Evolutionary conservation across 2,329 filamentous ascomycete species (phyloP), one percentile per base, ranked within the genome.

Genomic region (Cercospora berteroae): DNA sequence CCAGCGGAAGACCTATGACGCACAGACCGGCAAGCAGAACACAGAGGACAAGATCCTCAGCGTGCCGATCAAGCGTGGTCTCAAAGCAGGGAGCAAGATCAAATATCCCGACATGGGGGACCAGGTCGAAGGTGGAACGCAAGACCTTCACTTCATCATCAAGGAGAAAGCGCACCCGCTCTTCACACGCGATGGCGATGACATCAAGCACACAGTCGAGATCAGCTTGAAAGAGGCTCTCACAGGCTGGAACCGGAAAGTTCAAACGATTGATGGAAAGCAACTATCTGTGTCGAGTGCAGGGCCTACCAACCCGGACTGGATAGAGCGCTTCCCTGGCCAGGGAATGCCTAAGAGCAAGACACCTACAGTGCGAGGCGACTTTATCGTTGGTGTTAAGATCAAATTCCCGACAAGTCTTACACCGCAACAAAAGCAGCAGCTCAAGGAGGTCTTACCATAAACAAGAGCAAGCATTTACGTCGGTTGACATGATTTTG

Each of bases 51-150:
- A 94, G 76, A 92, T 97, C 18, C 83, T 99, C 31, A 93, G 96
- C 77, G 94, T 98, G 62, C 93, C 93, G 57, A 97, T 99, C 82
- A 98, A 97, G 82, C 89, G 93, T 5, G 95, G 95, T 67, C 82
- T 98, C 80, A 97, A 98, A 82, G 94, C 96, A 74, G 95, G 95
- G 31, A 96, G 92, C 76, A 99, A 98, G 85, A 97, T 99, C 81
- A 97, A 97, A 81, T 99, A 97, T 78, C 92, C 91, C 77, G 93
- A 94, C 50, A 94, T 99, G n/a, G 95, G 95, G 10, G 95, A 99
- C 80, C 94, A 98, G 79, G 93, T 97, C 69, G 95, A 98, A 77
- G 95, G 95, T 50, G 94, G 94, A 13, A 92, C 93, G 67, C 95
- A 99, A 79, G 95, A 99, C 80, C 81, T 99, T 62, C 94, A 97